Base-by-base conservation (phyloP, 148 eudicot genomes). In the Nepenthes mirabilis region DNA sequence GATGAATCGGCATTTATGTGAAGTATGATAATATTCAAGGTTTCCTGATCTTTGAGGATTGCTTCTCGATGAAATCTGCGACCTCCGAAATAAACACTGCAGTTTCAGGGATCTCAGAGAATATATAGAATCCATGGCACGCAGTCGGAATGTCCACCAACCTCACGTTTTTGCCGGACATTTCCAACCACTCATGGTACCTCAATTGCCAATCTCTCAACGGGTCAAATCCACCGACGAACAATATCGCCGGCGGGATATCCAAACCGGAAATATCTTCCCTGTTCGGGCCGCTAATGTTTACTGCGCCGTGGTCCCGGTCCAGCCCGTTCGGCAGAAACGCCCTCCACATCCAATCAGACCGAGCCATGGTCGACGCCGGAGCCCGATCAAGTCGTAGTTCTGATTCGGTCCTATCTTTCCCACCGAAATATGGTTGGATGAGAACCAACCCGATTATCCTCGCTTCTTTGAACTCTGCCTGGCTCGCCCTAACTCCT, bases 391-490 rank as follows among this genome's bases (percentile, higher is more conserved):
- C 68, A 2, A 77, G 54, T 33, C 65, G 65, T 5, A 64, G 11
- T 63, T 86, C 93, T 5, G 93, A 70, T 0, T 70, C 65, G 0
- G 69, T 64, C 47, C 74, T 32, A 32, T 85, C 83, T 9, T 70
- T 77, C 35, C 91, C 91, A n/a, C 91, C 91, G 14, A 85, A 85
- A 58, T 78, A 85, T 1, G 93, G 93, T 57, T 86, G 93, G 34
- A 86, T 83, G 34, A 58, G 50, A 33, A 82, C 55, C 14, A 80
- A 43, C 6, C 93, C 93, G 53, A 71, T 47, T 33, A 83, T 80
- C 67, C 60, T 66, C 14, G 85, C 68, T 5, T 57, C 37, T 0
- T 32, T 47, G 47, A 89, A 74, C 0, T 43, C 14, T 9, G 79
- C 34, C 37, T 52, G 57, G 43, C 64, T 54, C 1, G 77, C 81